Evolutionary conservation across 2,329 filamentous ascomycete genomes (phyloP).

Genomic region (Diaporthe capsici): DNA sequence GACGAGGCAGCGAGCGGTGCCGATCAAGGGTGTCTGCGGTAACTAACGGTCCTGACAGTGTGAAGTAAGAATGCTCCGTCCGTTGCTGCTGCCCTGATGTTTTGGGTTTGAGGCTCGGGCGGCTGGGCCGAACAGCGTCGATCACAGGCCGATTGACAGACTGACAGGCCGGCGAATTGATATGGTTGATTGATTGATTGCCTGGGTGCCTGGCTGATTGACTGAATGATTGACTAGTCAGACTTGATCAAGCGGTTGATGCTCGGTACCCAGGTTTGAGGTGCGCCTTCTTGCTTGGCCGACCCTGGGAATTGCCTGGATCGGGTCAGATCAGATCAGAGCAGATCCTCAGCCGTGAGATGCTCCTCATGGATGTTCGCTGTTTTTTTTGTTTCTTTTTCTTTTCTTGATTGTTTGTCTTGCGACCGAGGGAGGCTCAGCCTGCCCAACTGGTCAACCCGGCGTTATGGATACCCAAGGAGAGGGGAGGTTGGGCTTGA

Average conservation of each 20-base stretch:
- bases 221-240: neutral
- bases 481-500: neutral
- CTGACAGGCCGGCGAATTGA: constrained; percentile 5
- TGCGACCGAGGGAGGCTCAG: constrained; percentile 2
- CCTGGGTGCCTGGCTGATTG: neutral
- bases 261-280: constrained; percentile 21
- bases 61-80: neutral
- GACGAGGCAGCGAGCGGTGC: constrained; percentile 28
- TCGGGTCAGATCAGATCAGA: constrained; percentile 17
- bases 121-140: constrained; percentile 29
- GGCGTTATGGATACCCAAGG: constrained; percentile 5
- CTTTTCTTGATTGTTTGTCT: neutral
- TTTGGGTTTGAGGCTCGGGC: constrained; percentile 28
- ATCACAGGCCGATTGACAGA: constrained; percentile 17
- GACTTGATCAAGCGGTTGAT: constrained; percentile 11
- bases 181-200: neutral
- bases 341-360: constrained; percentile 1
- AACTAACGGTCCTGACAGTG: constrained; percentile 4
- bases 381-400: neutral
- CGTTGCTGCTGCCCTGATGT: constrained; percentile 8
- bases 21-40: constrained; percentile 29
- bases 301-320: neutral
- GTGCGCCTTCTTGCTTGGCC: constrained; percentile 9
- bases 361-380: constrained; percentile 1
- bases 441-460: neutral